A percentile compares a stretch with the other conserved stretches of the same genome.
Conservation (phyloP, 208 protist genomes). For the Naegleria fowleri region DNA sequence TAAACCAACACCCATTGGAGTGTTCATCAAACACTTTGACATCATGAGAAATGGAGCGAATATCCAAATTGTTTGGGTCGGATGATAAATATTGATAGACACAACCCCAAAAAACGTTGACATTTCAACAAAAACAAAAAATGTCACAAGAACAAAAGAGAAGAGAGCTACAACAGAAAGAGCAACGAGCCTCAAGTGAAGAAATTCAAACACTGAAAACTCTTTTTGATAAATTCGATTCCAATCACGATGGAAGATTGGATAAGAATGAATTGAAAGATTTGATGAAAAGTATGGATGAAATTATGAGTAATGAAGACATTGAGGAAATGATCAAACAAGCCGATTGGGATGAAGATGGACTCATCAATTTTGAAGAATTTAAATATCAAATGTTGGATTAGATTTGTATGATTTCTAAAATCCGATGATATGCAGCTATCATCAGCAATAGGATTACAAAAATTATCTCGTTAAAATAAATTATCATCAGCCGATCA, state of each 20-base stretch:
- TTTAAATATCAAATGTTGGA: slow-evolving; percentile 11
- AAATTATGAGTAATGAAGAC: background rate
- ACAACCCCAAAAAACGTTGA: background rate
- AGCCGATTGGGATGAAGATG: slow-evolving; percentile 9
- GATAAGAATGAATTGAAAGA: background rate
- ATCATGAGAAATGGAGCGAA: too few relatives aligned
- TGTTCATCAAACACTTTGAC: too few relatives aligned
- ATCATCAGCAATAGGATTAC: too few relatives aligned
- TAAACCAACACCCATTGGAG: too few relatives aligned
- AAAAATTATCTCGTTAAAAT: too few relatives aligned
- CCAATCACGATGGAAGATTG: background rate
- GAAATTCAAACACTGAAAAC: background rate
- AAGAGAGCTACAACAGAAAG: background rate
- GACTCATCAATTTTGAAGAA: background rate
- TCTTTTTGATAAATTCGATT: background rate
- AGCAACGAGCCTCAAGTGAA: background rate
- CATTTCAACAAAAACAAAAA: background rate
- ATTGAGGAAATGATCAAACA: slow-evolving; percentile 11
- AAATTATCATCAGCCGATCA: too few relatives aligned
- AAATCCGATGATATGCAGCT: too few relatives aligned
- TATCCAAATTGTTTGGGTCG: background rate
- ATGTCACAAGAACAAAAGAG: background rate
- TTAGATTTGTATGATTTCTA: too few relatives aligned
- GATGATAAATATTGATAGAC: background rate
- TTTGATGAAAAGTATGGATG: background rate